phyloP scores from a whole-genome alignment of 2,329 filamentous ascomycete species.

The Botrytis fabae region DNA sequence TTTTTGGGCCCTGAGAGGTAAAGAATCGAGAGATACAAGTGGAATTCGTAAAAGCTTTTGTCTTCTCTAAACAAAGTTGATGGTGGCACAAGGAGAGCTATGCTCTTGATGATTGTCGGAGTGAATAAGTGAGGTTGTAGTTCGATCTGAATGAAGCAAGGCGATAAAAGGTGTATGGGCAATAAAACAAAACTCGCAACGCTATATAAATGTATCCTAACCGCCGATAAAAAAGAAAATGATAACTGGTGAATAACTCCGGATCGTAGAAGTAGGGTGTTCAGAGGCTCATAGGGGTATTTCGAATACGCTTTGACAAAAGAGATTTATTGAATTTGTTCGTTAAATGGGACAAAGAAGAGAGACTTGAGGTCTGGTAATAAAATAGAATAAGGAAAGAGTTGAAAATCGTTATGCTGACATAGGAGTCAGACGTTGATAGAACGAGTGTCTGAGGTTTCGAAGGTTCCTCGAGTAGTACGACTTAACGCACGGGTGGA shows the following conservation, averaged over 20 bases:
- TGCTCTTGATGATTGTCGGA: constrained; percentile 33
- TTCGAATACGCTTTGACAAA: constrained; percentile 50
- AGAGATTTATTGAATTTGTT: constrained; percentile 49
- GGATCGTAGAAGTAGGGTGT: constrained; percentile 40
- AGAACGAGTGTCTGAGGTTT: constrained; percentile 39
- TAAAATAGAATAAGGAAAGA: constrained; percentile 40
- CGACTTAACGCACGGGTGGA: constrained; percentile 11
- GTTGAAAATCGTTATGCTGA: constrained; percentile 41
- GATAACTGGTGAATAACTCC: constrained; percentile 40
- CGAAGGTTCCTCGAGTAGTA: constrained; percentile 28
- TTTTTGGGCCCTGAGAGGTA: constrained; percentile 36
- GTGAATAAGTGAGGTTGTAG: constrained; percentile 28
- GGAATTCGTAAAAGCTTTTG: constrained; percentile 40
- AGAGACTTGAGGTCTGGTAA: constrained; percentile 39
- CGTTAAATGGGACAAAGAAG: constrained; percentile 39
- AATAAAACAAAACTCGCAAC: constrained; percentile 41
- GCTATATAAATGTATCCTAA: constrained; percentile 43
- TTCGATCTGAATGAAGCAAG: constrained; percentile 28
- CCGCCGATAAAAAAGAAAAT: constrained; percentile 34
- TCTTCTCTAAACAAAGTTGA: constrained; percentile 41
- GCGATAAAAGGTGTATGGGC: constrained; percentile 28
- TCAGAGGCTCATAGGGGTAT: constrained; percentile 46
- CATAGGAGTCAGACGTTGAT: constrained; percentile 38
- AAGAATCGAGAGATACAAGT: constrained; percentile 32
- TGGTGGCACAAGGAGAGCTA: constrained; percentile 37